These are phyloP conservation scores for Anthostomella pinea DNA, from an alignment of 2,329 filamentous ascomycete genomes.

Conservation along the genomic window DNA sequence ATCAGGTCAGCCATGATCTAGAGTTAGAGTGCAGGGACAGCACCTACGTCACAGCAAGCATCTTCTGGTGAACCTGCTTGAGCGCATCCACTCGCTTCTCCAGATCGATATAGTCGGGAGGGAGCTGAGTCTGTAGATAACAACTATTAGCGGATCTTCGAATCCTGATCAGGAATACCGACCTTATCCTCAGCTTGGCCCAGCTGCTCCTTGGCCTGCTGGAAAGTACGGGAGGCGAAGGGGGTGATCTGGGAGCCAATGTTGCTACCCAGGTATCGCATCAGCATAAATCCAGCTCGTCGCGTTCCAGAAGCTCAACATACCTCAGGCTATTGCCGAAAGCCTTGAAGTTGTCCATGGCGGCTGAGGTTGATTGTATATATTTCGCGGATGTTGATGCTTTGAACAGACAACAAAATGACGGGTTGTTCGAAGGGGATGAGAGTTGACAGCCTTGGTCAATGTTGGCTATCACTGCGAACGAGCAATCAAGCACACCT, in stretches of 20 bases:
- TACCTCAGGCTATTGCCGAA: conserved; percentile 57
- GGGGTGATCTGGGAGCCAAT: conserved; percentile 82
- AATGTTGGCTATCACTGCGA: no score
- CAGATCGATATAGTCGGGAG: conserved; percentile 94
- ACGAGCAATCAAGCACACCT: no score
- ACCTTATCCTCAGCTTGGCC: conserved; percentile 95
- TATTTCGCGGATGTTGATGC: no score
- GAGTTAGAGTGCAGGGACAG: conserved; percentile 4
- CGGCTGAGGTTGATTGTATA: no score
- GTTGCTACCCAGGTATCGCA: conserved; percentile 37
- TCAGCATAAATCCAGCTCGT: conserved; percentile 16
- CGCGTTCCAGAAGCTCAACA: conserved; percentile 22
- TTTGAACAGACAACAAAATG: not conserved
- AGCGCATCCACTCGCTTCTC: conserved; percentile 98
- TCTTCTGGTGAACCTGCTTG: conserved; percentile 95
- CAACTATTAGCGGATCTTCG: not conserved
- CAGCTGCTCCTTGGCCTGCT: conserved; percentile 97
- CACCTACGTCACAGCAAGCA: conserved; percentile 90
- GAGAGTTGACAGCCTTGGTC: no score
- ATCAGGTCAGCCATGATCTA: conserved; percentile 15
- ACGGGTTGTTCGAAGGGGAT: not conserved
- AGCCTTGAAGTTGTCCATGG: conserved; percentile 60
- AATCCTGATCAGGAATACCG: conserved; percentile 11
- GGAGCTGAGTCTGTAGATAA: conserved; percentile 76
- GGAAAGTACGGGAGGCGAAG: conserved; percentile 89